Base-by-base conservation (phyloP, 768 basidiomycete genomes). In the Trametes cinnabarina region DNA sequence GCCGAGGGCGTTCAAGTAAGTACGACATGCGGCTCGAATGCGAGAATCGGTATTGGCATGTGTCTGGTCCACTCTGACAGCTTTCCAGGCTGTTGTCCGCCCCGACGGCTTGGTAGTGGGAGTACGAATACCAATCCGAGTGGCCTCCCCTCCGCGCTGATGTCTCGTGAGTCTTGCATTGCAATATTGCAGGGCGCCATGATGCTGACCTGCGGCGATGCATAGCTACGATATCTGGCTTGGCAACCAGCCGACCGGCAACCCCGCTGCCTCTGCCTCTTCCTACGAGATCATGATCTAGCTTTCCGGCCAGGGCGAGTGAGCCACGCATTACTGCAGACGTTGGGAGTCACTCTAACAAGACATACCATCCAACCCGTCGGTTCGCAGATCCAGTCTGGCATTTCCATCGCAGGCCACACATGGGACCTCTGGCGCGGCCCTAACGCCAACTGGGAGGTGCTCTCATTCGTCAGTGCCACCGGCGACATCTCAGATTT, bases 211-310 rank as follows among this genome's bases (percentile, higher is more conserved):
- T 22, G 30, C 17, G 17, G 20, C 34, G 46, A 3, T 15, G 10
- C 42, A 23, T 25, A 15, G 20, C 11, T 51, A 12, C 23, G 40
- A 17, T 14, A 23, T 83, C 46, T 84, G 83, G 83, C 64, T 75
- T 30, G 82, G 83, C 32, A 67, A 60, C 14, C 68, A 78, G 9
- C 64, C 73, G 3, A 65, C 75, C 6, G 82, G 82, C 42, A 60
- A 63, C 0, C 77, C 82, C n/a, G 82, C 82, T 0, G 71, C 78
- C 2, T 59, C 69, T 6, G 74, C 76, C 6, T 82, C 80, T 5
- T 77, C 77, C 2, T 84, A 73, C 63, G 82, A 84, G 65, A 81
- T 84, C 53, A 84, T 84, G 82, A 82, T 84, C 57, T 84, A 82
- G 82, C 76, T 84, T 25, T 82, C 82, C 50, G 78, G 80, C 35